These are phyloP conservation scores for Tremella yokohamensis DNA, from an alignment of 768 basidiomycete species.

Conservation along the genomic window DNA sequence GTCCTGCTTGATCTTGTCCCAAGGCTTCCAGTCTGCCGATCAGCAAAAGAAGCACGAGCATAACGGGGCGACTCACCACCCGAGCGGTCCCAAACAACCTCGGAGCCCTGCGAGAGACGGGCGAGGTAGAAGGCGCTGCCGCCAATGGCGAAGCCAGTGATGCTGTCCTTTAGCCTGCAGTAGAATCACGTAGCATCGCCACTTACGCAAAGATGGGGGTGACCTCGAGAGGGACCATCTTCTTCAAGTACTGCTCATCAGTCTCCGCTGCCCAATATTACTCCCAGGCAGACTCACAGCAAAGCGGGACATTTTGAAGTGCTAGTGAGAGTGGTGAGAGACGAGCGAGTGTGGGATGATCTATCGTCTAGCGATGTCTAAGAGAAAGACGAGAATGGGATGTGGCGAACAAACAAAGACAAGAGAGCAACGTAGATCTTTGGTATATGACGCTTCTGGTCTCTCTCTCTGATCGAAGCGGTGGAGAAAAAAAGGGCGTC, in stretches of 20 bases:
- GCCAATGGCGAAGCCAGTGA: constrained; percentile 56
- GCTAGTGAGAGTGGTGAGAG: too few relatives aligned
- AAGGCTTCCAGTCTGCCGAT: constrained; percentile 67
- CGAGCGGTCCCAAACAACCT: constrained; percentile 60
- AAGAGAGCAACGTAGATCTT: too few relatives aligned
- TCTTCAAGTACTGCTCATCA: constrained; percentile 22
- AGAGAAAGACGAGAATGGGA: too few relatives aligned
- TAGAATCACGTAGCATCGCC: constrained; percentile 9
- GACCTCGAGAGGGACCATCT: constrained; percentile 74
- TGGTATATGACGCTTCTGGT: too few relatives aligned
- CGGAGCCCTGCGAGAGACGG: constrained; percentile 60
- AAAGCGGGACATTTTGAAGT: too few relatives aligned
- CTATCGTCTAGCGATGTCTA: too few relatives aligned
- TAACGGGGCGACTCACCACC: constrained; percentile 46
- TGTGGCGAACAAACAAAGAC: too few relatives aligned
- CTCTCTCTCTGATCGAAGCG: too few relatives aligned
- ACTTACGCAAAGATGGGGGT: constrained; percentile 32
- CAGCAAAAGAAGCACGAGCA: too few relatives aligned
- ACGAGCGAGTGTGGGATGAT: too few relatives aligned
- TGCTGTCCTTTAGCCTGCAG: constrained; percentile 15
- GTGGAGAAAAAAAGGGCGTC: too few relatives aligned
- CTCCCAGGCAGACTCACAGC: too few relatives aligned
- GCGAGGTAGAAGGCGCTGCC: constrained; percentile 68
- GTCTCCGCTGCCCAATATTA: not conserved
- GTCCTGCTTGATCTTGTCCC: constrained; percentile 60